Evolutionary conservation across 2,329 filamentous ascomycete species (phyloP), one percentile per base, ranked within the genome.

Genomic region (Penicillium psychrosexuale): DNA sequence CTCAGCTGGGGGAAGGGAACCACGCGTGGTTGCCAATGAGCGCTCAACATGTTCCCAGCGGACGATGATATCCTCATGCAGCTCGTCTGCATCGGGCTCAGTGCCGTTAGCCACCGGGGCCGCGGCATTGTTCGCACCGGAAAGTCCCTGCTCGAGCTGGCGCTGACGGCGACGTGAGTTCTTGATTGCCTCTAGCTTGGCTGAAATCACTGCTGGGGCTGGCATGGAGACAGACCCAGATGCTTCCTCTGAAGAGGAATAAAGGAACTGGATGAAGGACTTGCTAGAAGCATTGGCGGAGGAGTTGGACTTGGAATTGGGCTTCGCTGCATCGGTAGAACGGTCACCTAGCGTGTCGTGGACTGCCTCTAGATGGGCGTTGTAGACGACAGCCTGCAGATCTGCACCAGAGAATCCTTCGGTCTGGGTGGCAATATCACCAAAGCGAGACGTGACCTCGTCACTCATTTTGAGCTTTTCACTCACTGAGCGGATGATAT

Each of bases 281-380:
- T 70, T 74, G 61, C 54, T 73, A 68, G 60, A 70, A 69, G 48
- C 73, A 70, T 59, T 56, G 46, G 67, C 49, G 40, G 68, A 67
- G 40, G 68, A 67, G 22, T 66, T 64, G 28, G 70, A 65, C 33
- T 65, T 73, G 60, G 38, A 63, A 57, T 43, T 64, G 45, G 55
- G 45, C 57, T 82, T 78, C 30, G 84, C 78, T 17, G 56, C 53
- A 8, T 60, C 60, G 0, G 67, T 53, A 8, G 67, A 63, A 31
- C 63, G 66, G 65, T 87, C 84, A 51, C 85, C 87, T 0, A 99
- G 82, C 2, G 95, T 86, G 63, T 97, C 92, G 69, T 99, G 94
- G 61, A 99, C 97, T 28, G 94, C 94, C 76, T 97, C 93, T 6
- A 99, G 82, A 71, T 99, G 94, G 0, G 94, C 92, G 63, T 99